Base-by-base conservation (phyloP, 257 asterid species). In the Solanum corneliomulleri region DNA sequence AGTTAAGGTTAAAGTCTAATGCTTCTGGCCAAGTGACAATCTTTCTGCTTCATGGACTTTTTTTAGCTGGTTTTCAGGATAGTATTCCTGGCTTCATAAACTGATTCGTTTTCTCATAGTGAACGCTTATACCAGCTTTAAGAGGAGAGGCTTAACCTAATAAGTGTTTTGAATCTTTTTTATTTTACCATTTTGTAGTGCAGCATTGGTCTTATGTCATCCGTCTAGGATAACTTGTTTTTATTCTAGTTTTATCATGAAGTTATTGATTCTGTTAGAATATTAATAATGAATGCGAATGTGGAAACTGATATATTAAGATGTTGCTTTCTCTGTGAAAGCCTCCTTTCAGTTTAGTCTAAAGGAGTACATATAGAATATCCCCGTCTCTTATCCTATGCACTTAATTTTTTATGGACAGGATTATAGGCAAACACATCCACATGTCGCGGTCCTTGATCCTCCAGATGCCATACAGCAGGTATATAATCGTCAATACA, bases 401-500 rank as follows among this genome's bases (percentile, higher is more conserved):
- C 15, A 5, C 41, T 49, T 47, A 1, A 3, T 31, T 9, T 70
- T 4, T 7, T 85, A 10, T 81, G 85, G 44, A 81, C 66, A 96
- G 99, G 98, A 97, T 89, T 97, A 95, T 89, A 88, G 98, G 88
- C 82, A 90, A 62, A 90, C 95, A 49, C 98, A 97, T 92, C 99
- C 99, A 10, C 98, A 97, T 88, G 98, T 95, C 82, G 96, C 98
- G 11, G 98, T 97, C 89, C 99, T 97, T 81, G 99, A 97, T 88
- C 99, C 99, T 88, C 99, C 99, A 58, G 94, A 93, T 91, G 98
- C 98, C 74, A 97, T 97, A 84, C 93, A 95, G 82, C 96, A 95
- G 83, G 94, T 97, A 31, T 91, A 94, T 86, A 94, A 91, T 89
- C 98, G 99, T 10, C 99, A 97, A 68, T 97, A 94, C 90, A 97